Percentiles rank a stretch among this genome's conserved stretches.
Conservation (phyloP, 1,139 yeast genomes). For the Meyerozyma carpophila region DNA sequence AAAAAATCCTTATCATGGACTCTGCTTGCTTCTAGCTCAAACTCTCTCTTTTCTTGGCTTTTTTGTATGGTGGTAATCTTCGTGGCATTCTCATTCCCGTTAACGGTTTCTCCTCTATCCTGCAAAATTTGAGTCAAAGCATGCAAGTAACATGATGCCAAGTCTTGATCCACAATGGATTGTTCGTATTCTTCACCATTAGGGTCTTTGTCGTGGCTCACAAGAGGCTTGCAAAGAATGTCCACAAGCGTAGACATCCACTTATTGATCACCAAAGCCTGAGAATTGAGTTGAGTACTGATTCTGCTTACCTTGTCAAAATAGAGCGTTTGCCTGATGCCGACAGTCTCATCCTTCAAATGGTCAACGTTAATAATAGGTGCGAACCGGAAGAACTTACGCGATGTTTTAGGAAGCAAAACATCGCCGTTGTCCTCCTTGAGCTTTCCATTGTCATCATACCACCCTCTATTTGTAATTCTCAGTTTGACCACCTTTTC, state of each 20-base stretch:
- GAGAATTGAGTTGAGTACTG: slow-evolving; percentile 44
- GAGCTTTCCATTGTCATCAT: slow-evolving; percentile 7
- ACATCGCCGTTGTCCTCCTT: slow-evolving; percentile 26
- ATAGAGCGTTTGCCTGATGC: slow-evolving; percentile 18
- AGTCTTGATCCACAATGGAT: slow-evolving; percentile 70
- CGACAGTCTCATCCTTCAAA: slow-evolving; percentile 13
- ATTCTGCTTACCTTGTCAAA: slow-evolving; percentile 18
- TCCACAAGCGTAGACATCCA: slow-evolving; percentile 46
- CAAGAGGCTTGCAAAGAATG: slow-evolving; percentile 43
- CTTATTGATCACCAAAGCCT: slow-evolving; percentile 49
- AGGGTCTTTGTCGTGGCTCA: slow-evolving; percentile 42
- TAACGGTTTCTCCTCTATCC: slow-evolving; percentile 44
- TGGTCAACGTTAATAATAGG: slow-evolving; percentile 22
- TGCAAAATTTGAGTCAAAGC: slow-evolving; percentile 50
- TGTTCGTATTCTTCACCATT: slow-evolving; percentile 77
- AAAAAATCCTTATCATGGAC: slow-evolving; percentile 24
- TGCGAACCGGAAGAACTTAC: slow-evolving; percentile 24
- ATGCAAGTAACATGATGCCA: slow-evolving; percentile 59
- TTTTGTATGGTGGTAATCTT: slow-evolving; percentile 17
- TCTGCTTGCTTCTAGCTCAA: slow-evolving; percentile 21
- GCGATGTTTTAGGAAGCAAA: slow-evolving; percentile 32
- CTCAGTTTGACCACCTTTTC: slow-evolving; percentile 19
- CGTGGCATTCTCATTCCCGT: slow-evolving; percentile 20
- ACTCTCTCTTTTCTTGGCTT: slow-evolving; percentile 21
- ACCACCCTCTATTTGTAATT: slow-evolving; percentile 21